phyloP scores from a whole-genome alignment of 2,329 filamentous ascomycete species.

The Colletotrichum lindemuthianum region DNA sequence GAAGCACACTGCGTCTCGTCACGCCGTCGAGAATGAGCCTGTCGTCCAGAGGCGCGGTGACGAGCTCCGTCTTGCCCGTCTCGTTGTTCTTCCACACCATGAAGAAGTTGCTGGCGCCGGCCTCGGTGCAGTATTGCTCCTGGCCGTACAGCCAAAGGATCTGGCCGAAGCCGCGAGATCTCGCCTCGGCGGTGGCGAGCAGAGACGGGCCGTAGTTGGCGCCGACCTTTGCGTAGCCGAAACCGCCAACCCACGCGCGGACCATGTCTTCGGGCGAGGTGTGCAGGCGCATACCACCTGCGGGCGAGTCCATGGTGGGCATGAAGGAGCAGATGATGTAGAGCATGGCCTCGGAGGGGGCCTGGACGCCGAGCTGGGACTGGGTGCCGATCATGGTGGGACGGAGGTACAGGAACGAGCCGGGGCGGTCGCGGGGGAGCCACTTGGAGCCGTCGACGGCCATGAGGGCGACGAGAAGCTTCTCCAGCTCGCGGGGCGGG shows the following conservation, averaged over 20 bases:
- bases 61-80: slow-evolving; percentile 70
- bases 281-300: slow-evolving; percentile 75
- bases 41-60: slow-evolving; percentile 86
- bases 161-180: slow-evolving; percentile 81
- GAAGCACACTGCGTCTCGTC: slow-evolving; percentile 82
- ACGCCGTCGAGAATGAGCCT: slow-evolving; percentile 89
- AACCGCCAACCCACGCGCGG: slow-evolving; percentile 92
- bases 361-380: slow-evolving; percentile 81
- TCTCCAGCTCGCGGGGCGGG: slow-evolving; percentile 75
- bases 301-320: slow-evolving; percentile 63
- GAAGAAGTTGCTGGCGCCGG: slow-evolving; percentile 93
- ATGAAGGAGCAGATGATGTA: slow-evolving; percentile 79
- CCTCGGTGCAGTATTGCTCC: slow-evolving; percentile 85
- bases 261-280: slow-evolving; percentile 85
- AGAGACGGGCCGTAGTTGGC: slow-evolving; percentile 93
- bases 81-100: slow-evolving; percentile 78
- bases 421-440: slow-evolving; percentile 76
- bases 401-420: slow-evolving; percentile 83
- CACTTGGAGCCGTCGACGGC: slow-evolving; percentile 80
- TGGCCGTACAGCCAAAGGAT: slow-evolving; percentile 92
- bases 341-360: slow-evolving; percentile 85
- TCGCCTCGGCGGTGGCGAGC: slow-evolving; percentile 80
- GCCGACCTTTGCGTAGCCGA: slow-evolving; percentile 91
- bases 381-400: slow-evolving; percentile 89
- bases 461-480: slow-evolving; percentile 77